Evolutionary conservation across 345 rosid species (phyloP), one percentile per base, ranked within the genome.

Genomic region (Salix viminalis): DNA sequence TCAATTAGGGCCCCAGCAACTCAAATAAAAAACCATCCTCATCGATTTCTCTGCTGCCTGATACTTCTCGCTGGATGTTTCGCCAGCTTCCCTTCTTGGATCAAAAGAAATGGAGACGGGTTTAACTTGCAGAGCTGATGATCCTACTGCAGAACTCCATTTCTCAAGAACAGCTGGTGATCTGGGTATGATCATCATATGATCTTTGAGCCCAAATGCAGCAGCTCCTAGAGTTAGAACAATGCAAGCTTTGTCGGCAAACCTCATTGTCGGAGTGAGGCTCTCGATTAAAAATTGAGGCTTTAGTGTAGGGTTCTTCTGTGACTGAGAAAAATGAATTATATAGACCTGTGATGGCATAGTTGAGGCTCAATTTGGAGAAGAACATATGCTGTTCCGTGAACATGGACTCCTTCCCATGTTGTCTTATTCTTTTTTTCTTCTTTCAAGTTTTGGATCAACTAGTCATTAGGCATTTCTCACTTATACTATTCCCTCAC

Each of bases 1-100:
- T 76, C 67, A 76, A 61, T 71, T 44, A 30, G 73, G 77, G 21
- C 83, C 82, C 81, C 85, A 81, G 64, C 77, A 81, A 56, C 79
- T 84, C 69, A 84, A 37, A 77, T 79, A 76, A 30, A 81, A 23
- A 4, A 81, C 70, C 77, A 76, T 76, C 73, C 69, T 76, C 74
- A 54, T 44, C 1, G 83, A 62, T n/a, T 81, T 72, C 34, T 79
- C 84, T 15, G 77, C 75, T 52, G 66, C 56, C 13, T 30, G 58
- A 52, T 32, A 24, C 68, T 37, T 60, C 36, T 71, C 68, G 2
- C 71, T 3, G 16, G 32, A 37, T 4, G 48, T 71, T 30, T 13
- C 15, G 1, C 19, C 30, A 15, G 24, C 39, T 41, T 36, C 52
- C 72, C 76, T 36, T 11, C 75, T 23, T 34, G 64, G 66, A 58